phyloP scores from a whole-genome alignment of 2,329 filamentous ascomycete genomes.

The Talaromyces albobiverticillius region DNA sequence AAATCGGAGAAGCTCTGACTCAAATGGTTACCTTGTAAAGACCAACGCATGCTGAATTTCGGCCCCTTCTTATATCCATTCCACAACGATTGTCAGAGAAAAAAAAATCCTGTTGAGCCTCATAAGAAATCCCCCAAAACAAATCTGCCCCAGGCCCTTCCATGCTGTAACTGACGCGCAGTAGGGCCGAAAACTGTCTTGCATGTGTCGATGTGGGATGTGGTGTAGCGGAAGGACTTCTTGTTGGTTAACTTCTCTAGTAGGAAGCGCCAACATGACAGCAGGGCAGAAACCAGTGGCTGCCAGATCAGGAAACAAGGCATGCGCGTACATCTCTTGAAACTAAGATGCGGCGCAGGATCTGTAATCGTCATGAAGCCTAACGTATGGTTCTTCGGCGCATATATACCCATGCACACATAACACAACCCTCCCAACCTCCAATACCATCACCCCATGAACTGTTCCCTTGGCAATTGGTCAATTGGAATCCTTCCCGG shows the following conservation, averaged over 20 bases:
- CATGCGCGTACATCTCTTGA: background rate
- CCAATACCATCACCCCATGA: background rate
- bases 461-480: background rate
- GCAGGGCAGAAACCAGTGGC: constrained; percentile 2
- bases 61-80: constrained; percentile 1
- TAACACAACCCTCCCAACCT: background rate
- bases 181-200: background rate
- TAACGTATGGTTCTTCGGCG: background rate
- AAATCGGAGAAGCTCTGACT: too few relatives aligned
- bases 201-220: constrained; percentile 2
- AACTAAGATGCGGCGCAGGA: constrained; percentile 1
- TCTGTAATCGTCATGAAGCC: background rate
- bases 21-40: too few relatives aligned
- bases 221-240: constrained; percentile 5
- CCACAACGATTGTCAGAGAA: background rate
- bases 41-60: background rate
- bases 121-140: background rate
- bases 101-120: constrained; percentile 5
- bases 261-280: background rate
- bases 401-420: background rate
- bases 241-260: background rate
- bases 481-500: background rate
- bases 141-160: background rate
- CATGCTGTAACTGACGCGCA: background rate
- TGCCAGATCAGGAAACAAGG: background rate